Conservation (phyloP, 305 asterid genomes). For the Fraxinus floribunda region DNA sequence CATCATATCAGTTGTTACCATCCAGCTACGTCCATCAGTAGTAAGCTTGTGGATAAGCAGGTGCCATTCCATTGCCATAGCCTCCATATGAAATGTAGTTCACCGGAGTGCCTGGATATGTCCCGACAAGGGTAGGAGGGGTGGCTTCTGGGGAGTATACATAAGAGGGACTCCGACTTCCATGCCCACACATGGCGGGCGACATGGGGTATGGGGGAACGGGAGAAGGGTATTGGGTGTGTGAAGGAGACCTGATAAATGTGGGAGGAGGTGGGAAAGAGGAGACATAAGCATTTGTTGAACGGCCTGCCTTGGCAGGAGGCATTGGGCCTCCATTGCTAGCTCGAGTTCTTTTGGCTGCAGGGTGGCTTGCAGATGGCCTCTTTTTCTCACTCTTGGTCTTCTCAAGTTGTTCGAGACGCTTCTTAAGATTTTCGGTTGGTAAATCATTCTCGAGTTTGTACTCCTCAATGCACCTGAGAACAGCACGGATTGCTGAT, state of each 20-base stretch:
- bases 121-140: slow-evolving; percentile 49
- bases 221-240: slow-evolving; percentile 66
- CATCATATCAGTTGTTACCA: slow-evolving; percentile 45
- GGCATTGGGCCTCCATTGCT: slow-evolving; percentile 96
- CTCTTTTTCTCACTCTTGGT: slow-evolving; percentile 75
- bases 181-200: slow-evolving; percentile 60
- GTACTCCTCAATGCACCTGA: slow-evolving; percentile 93
- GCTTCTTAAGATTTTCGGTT: slow-evolving; percentile 78
- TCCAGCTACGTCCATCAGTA: slow-evolving; percentile 68
- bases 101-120: slow-evolving; percentile 69
- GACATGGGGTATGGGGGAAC: slow-evolving; percentile 75
- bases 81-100: slow-evolving; percentile 75
- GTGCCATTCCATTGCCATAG: slow-evolving; percentile 71
- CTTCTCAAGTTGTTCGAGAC: slow-evolving; percentile 82
- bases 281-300: slow-evolving; percentile 91
- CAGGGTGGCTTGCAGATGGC: slow-evolving; percentile 63
- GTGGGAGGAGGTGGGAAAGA: slow-evolving; percentile 91
- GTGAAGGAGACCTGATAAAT: slow-evolving; percentile 73
- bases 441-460: slow-evolving; percentile 83
- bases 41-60: slow-evolving; percentile 91
- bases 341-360: slow-evolving; percentile 87
- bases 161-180: slow-evolving; percentile 72
- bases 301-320: slow-evolving; percentile 98
- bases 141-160: slow-evolving; percentile 81
- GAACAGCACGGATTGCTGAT: slow-evolving; percentile 88